Evolutionary conservation across 2,329 filamentous ascomycete species (phyloP), one percentile per base, ranked within the genome.

Genomic region (Aspergillus fumigatus): DNA sequence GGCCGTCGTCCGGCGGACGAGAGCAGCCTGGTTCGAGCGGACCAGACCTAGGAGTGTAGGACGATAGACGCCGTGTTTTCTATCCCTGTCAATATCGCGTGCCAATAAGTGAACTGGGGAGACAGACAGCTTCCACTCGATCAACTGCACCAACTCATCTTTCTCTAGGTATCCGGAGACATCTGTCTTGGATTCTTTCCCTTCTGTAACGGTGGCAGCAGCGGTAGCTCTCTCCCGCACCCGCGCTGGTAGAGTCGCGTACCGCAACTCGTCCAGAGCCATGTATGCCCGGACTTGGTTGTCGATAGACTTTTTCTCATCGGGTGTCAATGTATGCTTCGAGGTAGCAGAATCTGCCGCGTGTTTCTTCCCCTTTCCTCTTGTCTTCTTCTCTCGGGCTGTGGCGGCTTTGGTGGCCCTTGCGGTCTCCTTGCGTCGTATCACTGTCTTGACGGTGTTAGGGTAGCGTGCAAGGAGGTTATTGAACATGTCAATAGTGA

Each of bases 91-190:
- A 27, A 25, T 51, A 51, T 49, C 32, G 14, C 14, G 5, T 27
- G 14, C 25, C 8, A 29, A 7, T 14, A 32, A 47, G 32, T 25
- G 25, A 19, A n/a, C 45, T 48, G 23, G 43, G 17, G 29, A 40
- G 21, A 69, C 72, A 65, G 62, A 78, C 76, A 75, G 65, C 60
- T 78, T 78, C 76, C 76, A 79, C 49, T 76, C 73, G 62, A 78
- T 74, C 51, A 76, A 59, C 50, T 60, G 65, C 50, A 73, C 62
- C 38, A 77, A 48, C 17, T 77, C 70, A 2, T 72, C 69, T 32
- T 73, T 73, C 10, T 62, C 62, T 7, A 77, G 50, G 53, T 62
- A 65, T 6, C 51, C 52, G 11, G 49, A 53, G 14, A 9, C 47
- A 17, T 14, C 47, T 26, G 35, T 23, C 56, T 10, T 56, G 53